Evolutionary conservation across 371 early-diverging fungal genomes (phyloP), one percentile per base, ranked within the genome.

Genomic region (Blakeslea trispora): DNA sequence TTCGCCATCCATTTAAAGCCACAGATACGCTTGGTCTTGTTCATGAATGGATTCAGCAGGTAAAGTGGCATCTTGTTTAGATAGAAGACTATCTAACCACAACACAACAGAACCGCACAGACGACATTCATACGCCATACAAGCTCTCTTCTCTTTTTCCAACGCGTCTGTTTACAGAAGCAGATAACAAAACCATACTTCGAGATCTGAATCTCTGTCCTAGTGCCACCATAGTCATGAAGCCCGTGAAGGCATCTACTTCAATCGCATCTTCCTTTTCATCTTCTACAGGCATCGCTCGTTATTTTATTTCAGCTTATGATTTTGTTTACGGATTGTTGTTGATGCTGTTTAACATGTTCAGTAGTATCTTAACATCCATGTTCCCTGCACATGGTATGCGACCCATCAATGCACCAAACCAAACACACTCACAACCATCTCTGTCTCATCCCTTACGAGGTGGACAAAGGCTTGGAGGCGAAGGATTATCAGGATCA

Each of bases 211-310:
- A 75, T 6, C 66, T 84, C 2, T 78, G 77, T 21, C 84, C 84
- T 4, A 84, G 84, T 42, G 80, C 77, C 13, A 82, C 84, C 1
- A 61, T 84, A 13, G 80, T 84, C 3, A 72, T 84, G 72, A 84
- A 81, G 58, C 66, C 67, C 4, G 51, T 61, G 14, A 64, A 68
- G 31, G 63, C 37, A 37, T 61, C 34, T 37, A 34, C 52, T 19
- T 31, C 57, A 3, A 28, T 28, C 7, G 28, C 28, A 42, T 35
- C 53, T 43, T 23, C 48, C 3, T 18, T 19, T 11, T 34, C 42
- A 4, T 48, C 40, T 24, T 40, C 43, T 4, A 45, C 28, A 47
- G 63, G 61, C 11, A 4, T 55, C 51, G 59, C 15, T 61, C 59
- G 65, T 15, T 60, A 70, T 19, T 64, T 67, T 8, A 55, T 59